These are phyloP conservation scores for Silene uniflora DNA, from an alignment of 148 eudicot species.

Conservation along the genomic window DNA sequence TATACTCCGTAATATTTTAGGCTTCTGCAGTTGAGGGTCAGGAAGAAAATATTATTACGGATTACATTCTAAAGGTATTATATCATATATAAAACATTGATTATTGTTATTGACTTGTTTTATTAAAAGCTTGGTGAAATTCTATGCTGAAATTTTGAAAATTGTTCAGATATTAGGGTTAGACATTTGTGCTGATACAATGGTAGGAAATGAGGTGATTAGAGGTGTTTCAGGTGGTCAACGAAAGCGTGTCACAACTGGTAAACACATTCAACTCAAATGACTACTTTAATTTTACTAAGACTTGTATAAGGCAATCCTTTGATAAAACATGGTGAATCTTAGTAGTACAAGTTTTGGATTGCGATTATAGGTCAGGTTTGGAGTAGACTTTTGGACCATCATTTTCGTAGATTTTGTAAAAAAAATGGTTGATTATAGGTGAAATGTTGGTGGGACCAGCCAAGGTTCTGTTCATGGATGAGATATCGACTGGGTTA, in stretches of 20 bases:
- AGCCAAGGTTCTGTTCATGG: constrained; percentile 69
- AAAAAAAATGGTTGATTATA: constrained; percentile 11
- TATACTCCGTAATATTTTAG: constrained; percentile 19
- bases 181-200: constrained; percentile 72
- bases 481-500: constrained; percentile 84
- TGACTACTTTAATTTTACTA: background rate
- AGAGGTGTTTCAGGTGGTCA: constrained; percentile 86
- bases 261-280: constrained; percentile 25
- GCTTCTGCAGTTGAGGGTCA: constrained; percentile 59
- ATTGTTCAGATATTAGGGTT: constrained; percentile 55
- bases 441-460: constrained; percentile 93
- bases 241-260: constrained; percentile 74
- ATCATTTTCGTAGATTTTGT: background rate
- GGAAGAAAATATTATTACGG: constrained; percentile 57
- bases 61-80: constrained; percentile 62
- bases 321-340: background rate
- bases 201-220: constrained; percentile 71
- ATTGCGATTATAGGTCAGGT: too few species aligned
- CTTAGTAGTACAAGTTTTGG: background rate
- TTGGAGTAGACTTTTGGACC: background rate
- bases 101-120: background rate
- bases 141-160: background rate
- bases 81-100: background rate
- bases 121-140: background rate
- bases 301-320: background rate